Percentiles rank a stretch among this genome's conserved stretches.
Conservation (phyloP, 352 stramenopile genomes). For the Pythium sukuiense region DNA sequence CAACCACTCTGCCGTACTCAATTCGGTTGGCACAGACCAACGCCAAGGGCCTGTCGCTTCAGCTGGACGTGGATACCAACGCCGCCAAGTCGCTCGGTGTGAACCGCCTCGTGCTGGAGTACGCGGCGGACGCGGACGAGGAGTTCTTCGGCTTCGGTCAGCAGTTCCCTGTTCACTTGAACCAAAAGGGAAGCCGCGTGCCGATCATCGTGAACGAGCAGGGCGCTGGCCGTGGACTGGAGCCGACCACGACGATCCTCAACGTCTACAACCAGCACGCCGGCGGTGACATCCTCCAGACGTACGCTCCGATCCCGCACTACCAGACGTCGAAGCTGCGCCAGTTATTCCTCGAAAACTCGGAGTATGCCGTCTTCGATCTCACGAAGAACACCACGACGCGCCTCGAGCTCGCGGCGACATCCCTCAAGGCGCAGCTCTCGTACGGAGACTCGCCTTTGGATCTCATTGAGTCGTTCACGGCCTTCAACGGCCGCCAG, state of each 20-base stretch:
- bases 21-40: conserved; percentile 8
- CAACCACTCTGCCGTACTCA: not conserved
- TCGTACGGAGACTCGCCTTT: conserved; percentile 6
- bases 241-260: conserved; percentile 8
- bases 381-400: conserved; percentile 18
- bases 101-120: conserved; percentile 20
- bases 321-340: conserved; percentile 19
- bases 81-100: conserved; percentile 9
- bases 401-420: conserved; percentile 13
- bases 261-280: conserved; percentile 19
- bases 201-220: conserved; percentile 22
- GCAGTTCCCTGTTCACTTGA: conserved; percentile 16
- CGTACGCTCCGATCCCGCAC: conserved; percentile 21
- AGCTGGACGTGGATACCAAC: conserved; percentile 1
- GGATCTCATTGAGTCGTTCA: conserved; percentile 13
- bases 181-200: conserved; percentile 16
- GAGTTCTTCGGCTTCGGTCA: conserved; percentile 20
- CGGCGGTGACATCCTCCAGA: conserved; percentile 13
- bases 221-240: conserved; percentile 9
- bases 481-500: conserved; percentile 11
- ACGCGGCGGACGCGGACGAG: conserved; percentile 12
- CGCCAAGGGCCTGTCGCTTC: conserved; percentile 3
- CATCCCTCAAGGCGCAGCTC: conserved; percentile 12
- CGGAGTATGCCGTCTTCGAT: conserved; percentile 19
- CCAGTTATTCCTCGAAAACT: conserved; percentile 19